phyloP scores from a whole-genome alignment of 257 asterid species.

The Solanum infundibuliforme region DNA sequence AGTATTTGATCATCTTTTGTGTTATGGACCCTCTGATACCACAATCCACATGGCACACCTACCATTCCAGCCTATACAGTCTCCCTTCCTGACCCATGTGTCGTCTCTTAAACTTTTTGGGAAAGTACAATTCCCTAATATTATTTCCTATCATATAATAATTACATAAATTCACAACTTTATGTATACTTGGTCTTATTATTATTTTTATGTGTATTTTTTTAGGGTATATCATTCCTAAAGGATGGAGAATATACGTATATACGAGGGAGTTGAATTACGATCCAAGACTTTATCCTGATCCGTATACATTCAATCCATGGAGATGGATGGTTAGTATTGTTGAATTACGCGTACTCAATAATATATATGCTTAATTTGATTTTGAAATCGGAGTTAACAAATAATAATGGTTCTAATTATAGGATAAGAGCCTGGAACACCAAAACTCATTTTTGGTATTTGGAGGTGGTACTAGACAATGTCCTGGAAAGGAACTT shows the following conservation, averaged over 20 bases:
- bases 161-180: background rate
- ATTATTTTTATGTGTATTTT: background rate
- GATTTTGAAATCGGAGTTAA: background rate
- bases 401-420: background rate
- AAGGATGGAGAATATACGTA: slow-evolving; percentile 90
- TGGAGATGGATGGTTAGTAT: slow-evolving; percentile 97
- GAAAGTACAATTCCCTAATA: background rate
- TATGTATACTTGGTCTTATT: background rate
- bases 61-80: slow-evolving; percentile 39
- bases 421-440: slow-evolving; percentile 69
- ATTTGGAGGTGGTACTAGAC: slow-evolving; percentile 94
- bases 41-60: slow-evolving; percentile 34
- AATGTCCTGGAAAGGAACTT: slow-evolving; percentile 96
- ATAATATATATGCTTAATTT: too few species aligned
- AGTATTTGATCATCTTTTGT: background rate
- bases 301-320: slow-evolving; percentile 83
- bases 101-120: slow-evolving; percentile 6
- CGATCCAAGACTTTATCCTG: slow-evolving; percentile 73
- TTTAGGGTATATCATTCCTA: slow-evolving; percentile 76
- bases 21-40: slow-evolving; percentile 1
- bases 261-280: slow-evolving; percentile 65
- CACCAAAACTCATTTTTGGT: slow-evolving; percentile 65
- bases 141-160: background rate
- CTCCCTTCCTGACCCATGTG: slow-evolving; percentile 20
- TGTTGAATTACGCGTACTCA: background rate